Evolutionary conservation across 1,139 yeast genomes (phyloP).

Genomic region (Debaryomyces sp.): DNA sequence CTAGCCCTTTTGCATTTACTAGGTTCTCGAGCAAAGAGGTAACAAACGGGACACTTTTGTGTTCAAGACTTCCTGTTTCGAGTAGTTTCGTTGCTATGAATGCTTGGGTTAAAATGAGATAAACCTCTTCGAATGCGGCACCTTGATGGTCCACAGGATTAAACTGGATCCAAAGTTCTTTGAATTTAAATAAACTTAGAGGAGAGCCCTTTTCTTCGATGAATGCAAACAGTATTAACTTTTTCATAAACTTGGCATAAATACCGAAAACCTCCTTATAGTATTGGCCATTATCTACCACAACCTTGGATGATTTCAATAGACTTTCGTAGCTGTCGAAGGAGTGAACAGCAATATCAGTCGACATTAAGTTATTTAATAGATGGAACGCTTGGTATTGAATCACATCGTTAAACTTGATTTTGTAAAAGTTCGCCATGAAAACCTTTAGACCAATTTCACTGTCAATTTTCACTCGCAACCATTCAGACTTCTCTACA

Average conservation of each 20-base stretch:
- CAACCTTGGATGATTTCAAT: slow-evolving; percentile 26
- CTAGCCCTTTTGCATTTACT: neutral
- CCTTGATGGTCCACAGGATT: slow-evolving; percentile 8
- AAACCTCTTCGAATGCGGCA: slow-evolving; percentile 15
- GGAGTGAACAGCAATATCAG: slow-evolving; percentile 13
- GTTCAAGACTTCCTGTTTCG: neutral
- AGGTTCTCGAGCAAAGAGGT: slow-evolving; percentile 9
- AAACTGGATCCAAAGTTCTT: slow-evolving; percentile 22
- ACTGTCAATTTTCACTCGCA: slow-evolving; percentile 16
- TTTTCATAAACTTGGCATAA: slow-evolving; percentile 34
- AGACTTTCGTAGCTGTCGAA: slow-evolving; percentile 13
- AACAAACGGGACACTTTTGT: neutral
- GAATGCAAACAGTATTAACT: slow-evolving; percentile 24
- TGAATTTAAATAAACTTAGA: slow-evolving; percentile 15
- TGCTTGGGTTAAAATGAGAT: slow-evolving; percentile 20
- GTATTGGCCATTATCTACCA: slow-evolving; percentile 39
- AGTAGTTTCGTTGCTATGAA: slow-evolving; percentile 1
- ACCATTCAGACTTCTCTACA: slow-evolving; percentile 18
- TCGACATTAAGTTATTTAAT: slow-evolving; percentile 32
- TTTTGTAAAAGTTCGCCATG: slow-evolving; percentile 23
- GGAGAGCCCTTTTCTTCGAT: slow-evolving; percentile 5
- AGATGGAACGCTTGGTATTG: slow-evolving; percentile 44
- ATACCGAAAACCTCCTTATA: slow-evolving; percentile 36
- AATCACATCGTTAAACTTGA: slow-evolving; percentile 35
- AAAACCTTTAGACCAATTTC: slow-evolving; percentile 18